Percentiles rank a stretch among this genome's conserved stretches.
phyloP scores from a whole-genome alignment of 2,329 filamentous ascomycete genomes.

The Diaporthe caulivora region DNA sequence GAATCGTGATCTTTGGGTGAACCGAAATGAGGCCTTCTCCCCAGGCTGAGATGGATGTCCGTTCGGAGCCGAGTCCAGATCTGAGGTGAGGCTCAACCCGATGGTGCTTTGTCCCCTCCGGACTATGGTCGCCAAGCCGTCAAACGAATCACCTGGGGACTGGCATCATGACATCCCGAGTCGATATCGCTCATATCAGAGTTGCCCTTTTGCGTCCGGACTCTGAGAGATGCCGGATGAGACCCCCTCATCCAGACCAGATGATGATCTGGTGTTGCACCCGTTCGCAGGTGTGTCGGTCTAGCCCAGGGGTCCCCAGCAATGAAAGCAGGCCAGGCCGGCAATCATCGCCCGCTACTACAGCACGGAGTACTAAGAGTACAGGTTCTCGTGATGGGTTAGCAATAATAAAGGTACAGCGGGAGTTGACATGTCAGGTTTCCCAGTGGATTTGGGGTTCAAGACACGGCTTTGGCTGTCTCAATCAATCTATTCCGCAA shows the following conservation, averaged over 20 bases:
- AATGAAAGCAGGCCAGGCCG: background rate
- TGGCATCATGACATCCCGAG: constrained; percentile 13
- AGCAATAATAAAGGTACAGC: background rate
- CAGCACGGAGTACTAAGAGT: background rate
- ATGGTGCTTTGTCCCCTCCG: background rate
- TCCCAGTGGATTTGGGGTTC: background rate
- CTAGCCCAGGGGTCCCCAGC: background rate
- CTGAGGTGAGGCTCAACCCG: background rate
- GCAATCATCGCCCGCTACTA: background rate
- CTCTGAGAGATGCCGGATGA: background rate
- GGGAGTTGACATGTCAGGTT: background rate
- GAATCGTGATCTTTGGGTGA: constrained; percentile 5
- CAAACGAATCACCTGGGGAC: constrained; percentile 7
- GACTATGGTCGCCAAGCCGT: constrained; percentile 5
- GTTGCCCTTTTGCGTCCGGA: background rate
- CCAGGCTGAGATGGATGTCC: background rate
- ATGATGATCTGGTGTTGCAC: background rate
- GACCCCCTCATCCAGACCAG: background rate
- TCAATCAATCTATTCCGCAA: background rate
- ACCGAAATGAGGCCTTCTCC: constrained; percentile 12
- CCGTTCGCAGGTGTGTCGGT: background rate
- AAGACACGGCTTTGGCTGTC: background rate
- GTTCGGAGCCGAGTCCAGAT: constrained; percentile 20
- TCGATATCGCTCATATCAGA: background rate
- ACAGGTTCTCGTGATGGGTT: background rate